These are phyloP conservation scores for Populus tremula DNA, from an alignment of 345 rosid genomes.

Conservation along the genomic window DNA sequence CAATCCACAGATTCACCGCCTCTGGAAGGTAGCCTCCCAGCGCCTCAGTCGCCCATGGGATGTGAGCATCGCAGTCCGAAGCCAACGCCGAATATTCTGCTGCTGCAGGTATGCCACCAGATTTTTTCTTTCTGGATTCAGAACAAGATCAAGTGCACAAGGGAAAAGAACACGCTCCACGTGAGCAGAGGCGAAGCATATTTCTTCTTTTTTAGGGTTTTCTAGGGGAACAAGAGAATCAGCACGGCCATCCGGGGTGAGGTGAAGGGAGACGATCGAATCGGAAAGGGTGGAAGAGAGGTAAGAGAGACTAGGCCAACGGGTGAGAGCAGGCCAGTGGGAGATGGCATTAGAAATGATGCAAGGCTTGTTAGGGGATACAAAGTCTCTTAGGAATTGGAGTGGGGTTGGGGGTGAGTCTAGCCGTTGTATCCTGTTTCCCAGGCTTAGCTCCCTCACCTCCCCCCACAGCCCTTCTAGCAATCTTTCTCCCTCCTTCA, in stretches of 20 bases:
- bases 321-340: constrained; percentile 72
- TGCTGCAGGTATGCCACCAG: constrained; percentile 72
- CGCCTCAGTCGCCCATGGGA: constrained; percentile 79
- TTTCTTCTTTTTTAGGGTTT: not conserved
- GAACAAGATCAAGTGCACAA: constrained; percentile 43
- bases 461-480: constrained; percentile 58
- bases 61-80: constrained; percentile 58
- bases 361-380: constrained; percentile 80
- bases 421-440: constrained; percentile 43
- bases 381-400: constrained; percentile 59
- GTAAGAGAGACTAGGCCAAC: constrained; percentile 54
- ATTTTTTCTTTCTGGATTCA: constrained; percentile 17
- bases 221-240: constrained; percentile 47
- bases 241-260: constrained; percentile 77
- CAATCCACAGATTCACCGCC: constrained; percentile 94
- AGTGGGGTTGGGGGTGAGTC: constrained; percentile 56
- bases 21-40: constrained; percentile 62
- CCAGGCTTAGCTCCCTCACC: constrained; percentile 61
- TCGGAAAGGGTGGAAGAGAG: constrained; percentile 50
- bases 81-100: constrained; percentile 56
- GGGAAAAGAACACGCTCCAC: constrained; percentile 53
- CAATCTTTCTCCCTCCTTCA: not conserved
- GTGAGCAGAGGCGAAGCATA: constrained; percentile 77
- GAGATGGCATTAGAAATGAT: constrained; percentile 59
- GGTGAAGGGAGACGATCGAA: constrained; percentile 72